Conservation (phyloP, 2,329 filamentous ascomycete species). For the Paecilomyces formosus region DNA sequence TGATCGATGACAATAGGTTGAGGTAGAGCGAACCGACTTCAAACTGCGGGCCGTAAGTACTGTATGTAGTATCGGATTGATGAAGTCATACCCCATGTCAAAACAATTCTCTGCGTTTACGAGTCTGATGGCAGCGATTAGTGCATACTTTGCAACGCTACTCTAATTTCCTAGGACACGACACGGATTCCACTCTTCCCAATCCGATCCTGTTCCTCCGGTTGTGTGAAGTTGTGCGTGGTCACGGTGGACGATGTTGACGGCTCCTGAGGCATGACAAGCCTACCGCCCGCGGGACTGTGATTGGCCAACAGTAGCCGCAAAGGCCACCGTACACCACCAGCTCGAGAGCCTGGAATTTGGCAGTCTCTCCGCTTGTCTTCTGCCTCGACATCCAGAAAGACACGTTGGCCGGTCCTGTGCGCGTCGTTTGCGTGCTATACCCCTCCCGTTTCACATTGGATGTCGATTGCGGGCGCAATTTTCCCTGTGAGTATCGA, state of each 20-base stretch:
- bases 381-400: constrained; percentile 9
- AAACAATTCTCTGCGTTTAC: background rate
- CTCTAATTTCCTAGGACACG: background rate
- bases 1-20: background rate
- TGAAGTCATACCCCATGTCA: background rate
- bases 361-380: constrained; percentile 12
- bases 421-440: constrained; percentile 7
- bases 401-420: constrained; percentile 8
- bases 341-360: constrained; percentile 4
- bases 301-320: constrained; percentile 25
- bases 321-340: constrained; percentile 34
- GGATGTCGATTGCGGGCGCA: constrained; percentile 1
- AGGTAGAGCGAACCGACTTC: background rate
- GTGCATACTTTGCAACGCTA: background rate
- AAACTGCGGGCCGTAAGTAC: background rate
- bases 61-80: background rate
- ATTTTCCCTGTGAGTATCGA: constrained; percentile 1
- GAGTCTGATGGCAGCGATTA: background rate
- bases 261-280: constrained; percentile 9
- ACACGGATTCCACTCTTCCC: background rate
- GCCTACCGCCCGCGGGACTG: constrained; percentile 7
- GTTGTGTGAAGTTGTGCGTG: background rate
- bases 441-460: background rate
- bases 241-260: background rate
- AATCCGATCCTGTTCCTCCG: background rate